Evolutionary conservation across 192 early-diverging fungal genomes (phyloP), one percentile per base, ranked within the genome.

Genomic region (Chytriomyces sp.): DNA sequence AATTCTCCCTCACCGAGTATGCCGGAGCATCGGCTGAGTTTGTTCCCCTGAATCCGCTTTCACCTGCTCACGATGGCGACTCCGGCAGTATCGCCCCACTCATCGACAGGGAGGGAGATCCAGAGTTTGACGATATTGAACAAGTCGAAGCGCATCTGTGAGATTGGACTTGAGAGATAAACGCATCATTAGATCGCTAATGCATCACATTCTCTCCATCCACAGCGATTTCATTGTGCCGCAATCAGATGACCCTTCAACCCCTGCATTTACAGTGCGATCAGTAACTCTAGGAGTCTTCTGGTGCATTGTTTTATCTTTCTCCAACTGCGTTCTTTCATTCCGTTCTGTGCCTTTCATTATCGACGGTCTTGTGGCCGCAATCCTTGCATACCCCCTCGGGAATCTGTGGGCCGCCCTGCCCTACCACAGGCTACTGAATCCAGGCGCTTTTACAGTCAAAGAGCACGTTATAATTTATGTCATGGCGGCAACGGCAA

Each of bases 391-490:
- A 3, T 94, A 92, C 59, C 92, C 95, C 5, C 69, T 90, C 10
- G 95, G 95, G 1, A 81, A 85, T 7, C 47, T 92, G 16, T 69
- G 92, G 77, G 91, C 91, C 18, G 28, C 10, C 10, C 50, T 71
- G 9, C 69, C 69, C 16, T 20, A 20, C 9, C 10, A 10, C 43
- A 44, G 69, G n/a, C 7, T 71, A 5, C 24, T 69, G 64, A 76
- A 76, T 49, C 75, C 75, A 9, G 75, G 95, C 0, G 94, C 91
- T 18, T 98, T 95, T 83, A 89, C 86, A 71, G 89, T 95, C 77
- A 97, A 97, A 78, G 94, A 96, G 72, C 94, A 97, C 77, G 94
- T 92, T 3, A 83, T 97, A 18, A 92, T 94, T 48, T 43, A 48
- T 47, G 28, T 68, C 44, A 68, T 68, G 67, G 16, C 46, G 13